These are phyloP conservation scores for Fomitopsis serialis DNA, from an alignment of 768 basidiomycete species.

Conservation along the genomic window DNA sequence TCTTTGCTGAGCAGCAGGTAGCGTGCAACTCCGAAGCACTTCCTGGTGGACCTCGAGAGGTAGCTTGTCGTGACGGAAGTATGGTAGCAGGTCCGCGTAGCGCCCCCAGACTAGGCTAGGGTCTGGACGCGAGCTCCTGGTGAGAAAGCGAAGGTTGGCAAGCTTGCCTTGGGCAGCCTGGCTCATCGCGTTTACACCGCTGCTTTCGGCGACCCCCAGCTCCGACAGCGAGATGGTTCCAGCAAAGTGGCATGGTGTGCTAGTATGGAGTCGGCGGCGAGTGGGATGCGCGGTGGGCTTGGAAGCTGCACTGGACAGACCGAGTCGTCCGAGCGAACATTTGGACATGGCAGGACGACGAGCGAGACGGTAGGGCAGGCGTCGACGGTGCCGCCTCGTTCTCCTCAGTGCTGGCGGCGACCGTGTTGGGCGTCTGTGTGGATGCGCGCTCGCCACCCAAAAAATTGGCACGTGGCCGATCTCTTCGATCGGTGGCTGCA, in stretches of 20 bases:
- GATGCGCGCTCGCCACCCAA: neutral
- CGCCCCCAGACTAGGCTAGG: slow-evolving; percentile 44
- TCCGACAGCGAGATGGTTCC: slow-evolving; percentile 4
- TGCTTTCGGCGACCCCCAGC: slow-evolving; percentile 3
- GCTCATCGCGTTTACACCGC: neutral
- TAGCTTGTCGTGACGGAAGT: slow-evolving; percentile 41
- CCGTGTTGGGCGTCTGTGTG: neutral
- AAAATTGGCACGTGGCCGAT: neutral
- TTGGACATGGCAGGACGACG: neutral
- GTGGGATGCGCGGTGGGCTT: neutral
- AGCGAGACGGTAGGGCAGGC: neutral
- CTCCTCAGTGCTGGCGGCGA: neutral
- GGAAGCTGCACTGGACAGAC: neutral
- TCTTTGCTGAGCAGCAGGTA: slow-evolving; percentile 41
- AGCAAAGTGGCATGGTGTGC: slow-evolving; percentile 3
- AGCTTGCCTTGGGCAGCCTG: neutral
- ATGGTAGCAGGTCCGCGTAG: slow-evolving; percentile 53
- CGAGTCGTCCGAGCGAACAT: neutral
- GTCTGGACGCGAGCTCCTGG: neutral
- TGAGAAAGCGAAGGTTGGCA: neutral
- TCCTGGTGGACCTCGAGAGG: slow-evolving; percentile 64
- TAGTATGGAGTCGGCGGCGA: slow-evolving; percentile 6
- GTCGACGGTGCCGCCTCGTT: neutral
- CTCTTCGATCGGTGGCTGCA: neutral
- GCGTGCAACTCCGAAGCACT: slow-evolving; percentile 64